Evolutionary conservation across 306 rosid genomes (phyloP), one percentile per base, ranked within the genome.

Genomic region (Cucurbita moschata): DNA sequence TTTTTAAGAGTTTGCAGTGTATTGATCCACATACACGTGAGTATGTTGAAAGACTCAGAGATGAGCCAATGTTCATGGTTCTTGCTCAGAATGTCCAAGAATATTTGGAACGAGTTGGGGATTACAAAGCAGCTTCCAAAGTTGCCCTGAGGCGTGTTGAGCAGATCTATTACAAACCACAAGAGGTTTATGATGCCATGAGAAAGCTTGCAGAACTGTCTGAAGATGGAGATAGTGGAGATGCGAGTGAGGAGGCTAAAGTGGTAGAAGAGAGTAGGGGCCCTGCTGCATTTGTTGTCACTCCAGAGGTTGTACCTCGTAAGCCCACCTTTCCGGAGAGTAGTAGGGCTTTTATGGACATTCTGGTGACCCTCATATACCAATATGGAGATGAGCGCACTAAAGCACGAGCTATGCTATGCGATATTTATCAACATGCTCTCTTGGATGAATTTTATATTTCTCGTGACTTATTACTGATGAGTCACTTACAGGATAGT

Each of bases 21-120:
- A 95, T 89, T 67, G 97, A 91, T 78, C 99, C 99, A 10, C 97
- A 95, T 76, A 91, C 99, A 10, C 97, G 94, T 19, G 99, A 95
- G 71, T 95, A 95, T 82, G 94, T 95, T 50, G 96, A 91, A 81
- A 91, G 99, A 74, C 96, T 95, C 40, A 81, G 89, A 80, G 99
- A 95, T 71, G 97, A 91, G 51, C 96, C 97, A 53, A 7, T 81
- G 77, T 89, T 89, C 79, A 71, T 86, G 78, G 93, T 86, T 84
- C 97, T 95, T 82, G 97, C 97, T 52, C 99, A 95, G 72, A 85
- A 91, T 85, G 96, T 95, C 62, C 96, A 95, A 82, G 96, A 89
- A 18, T 95, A 95, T 83, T 84, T 95, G 64, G 96, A 86, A 81
- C 84, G 87, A 62, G 77, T 50, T 47, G 84, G 86, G 14, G 86